Percentiles rank a stretch among this genome's conserved stretches.
These are phyloP conservation scores for Digitaria exilis DNA, from an alignment of 202 grass and related monocot genomes.

Conservation along the genomic window DNA sequence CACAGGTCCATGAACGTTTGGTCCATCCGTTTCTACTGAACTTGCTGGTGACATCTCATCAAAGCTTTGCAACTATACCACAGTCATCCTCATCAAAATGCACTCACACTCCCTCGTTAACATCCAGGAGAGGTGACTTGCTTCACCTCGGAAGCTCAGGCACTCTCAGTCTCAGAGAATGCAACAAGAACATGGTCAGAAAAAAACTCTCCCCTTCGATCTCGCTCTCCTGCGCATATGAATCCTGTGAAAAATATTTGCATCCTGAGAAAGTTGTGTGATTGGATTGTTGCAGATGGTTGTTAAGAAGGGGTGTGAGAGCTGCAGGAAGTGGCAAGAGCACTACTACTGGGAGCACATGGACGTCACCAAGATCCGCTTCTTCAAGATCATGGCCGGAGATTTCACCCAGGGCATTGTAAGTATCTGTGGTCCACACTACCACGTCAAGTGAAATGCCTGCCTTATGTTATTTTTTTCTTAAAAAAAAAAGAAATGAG, in stretches of 20 bases:
- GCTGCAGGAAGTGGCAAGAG: slow-evolving; percentile 33
- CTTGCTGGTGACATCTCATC: neutral
- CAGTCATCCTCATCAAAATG: neutral
- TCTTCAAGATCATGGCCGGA: slow-evolving; percentile 39
- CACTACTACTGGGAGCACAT: slow-evolving; percentile 47
- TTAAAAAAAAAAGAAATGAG: too few relatives aligned
- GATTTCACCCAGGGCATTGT: slow-evolving; percentile 20
- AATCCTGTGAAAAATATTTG: neutral
- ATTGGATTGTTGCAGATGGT: neutral
- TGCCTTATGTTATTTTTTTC: neutral
- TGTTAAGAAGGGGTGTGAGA: slow-evolving; percentile 27
- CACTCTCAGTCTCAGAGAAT: neutral
- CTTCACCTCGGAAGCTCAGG: slow-evolving; percentile 31
- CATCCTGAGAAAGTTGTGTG: neutral
- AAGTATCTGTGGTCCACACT: neutral
- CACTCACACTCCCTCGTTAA: neutral
- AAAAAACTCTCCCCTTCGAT: neutral
- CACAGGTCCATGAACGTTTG: slow-evolving; percentile 3
- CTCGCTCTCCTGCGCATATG: neutral
- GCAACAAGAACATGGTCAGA: slow-evolving; percentile 14
- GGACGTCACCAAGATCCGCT: slow-evolving; percentile 38
- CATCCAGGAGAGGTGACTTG: neutral
- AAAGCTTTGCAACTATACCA: neutral
- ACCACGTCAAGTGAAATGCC: neutral
- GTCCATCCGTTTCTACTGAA: neutral